A percentile compares a stretch with the other conserved stretches of the same genome.
Evolutionary conservation across 1,139 yeast genomes (phyloP).

Genomic region (Taphrina flavorubra): DNA sequence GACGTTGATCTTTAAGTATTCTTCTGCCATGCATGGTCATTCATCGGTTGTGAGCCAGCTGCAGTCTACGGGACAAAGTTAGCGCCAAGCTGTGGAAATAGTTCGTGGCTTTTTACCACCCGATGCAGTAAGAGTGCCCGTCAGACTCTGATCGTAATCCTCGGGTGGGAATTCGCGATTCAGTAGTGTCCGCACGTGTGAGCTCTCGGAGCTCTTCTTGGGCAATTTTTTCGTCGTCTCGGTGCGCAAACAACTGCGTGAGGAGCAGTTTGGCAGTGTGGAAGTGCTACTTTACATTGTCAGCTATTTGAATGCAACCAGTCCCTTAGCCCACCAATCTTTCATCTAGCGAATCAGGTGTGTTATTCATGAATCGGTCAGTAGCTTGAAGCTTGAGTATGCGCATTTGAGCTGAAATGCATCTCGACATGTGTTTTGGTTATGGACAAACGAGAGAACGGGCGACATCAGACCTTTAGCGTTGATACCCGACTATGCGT

Average conservation of each 20-base stretch:
- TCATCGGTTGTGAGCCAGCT: too few species aligned
- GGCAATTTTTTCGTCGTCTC: slow-evolving; percentile 25
- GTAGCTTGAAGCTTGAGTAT: slow-evolving; percentile 6
- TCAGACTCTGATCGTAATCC: too few species aligned
- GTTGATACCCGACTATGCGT: too few species aligned
- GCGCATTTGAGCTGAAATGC: neutral
- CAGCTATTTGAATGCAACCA: neutral
- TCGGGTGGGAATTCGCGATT: too few species aligned
- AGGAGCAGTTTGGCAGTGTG: slow-evolving; percentile 14
- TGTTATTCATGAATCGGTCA: neutral
- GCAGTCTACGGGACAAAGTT: slow-evolving; percentile 1
- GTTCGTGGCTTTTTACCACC: neutral
- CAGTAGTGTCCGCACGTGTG: too few species aligned
- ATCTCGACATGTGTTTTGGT: neutral
- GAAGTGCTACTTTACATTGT: slow-evolving; percentile 6
- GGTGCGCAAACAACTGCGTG: slow-evolving; percentile 18
- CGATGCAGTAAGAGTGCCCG: neutral
- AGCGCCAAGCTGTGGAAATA: neutral
- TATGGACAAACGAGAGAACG: neutral
- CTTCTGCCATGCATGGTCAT: too few species aligned
- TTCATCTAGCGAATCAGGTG: slow-evolving; percentile 11
- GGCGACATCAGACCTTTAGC: neutral
- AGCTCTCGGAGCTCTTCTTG: slow-evolving; percentile 8
- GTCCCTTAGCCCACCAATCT: neutral
- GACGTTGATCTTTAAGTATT: too few species aligned